phyloP scores from a whole-genome alignment of 495 filamentous ascomycete genomes.

The Penicillium cataractarum region DNA sequence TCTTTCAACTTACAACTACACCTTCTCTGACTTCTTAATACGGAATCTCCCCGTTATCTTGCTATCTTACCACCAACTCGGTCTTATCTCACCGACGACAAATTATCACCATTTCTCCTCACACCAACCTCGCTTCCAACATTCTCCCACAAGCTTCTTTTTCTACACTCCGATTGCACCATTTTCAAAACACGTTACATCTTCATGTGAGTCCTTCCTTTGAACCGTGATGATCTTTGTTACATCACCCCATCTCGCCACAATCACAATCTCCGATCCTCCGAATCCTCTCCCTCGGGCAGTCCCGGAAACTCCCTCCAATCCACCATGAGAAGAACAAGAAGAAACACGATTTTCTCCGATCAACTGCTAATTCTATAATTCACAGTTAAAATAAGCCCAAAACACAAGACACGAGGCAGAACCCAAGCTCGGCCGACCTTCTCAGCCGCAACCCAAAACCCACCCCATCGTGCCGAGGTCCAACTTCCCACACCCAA shows the following conservation, averaged over 20 bases:
- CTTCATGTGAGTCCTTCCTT: constrained; percentile 20
- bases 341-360: background rate
- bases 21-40: background rate
- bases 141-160: background rate
- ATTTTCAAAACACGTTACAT: background rate
- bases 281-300: constrained; percentile 21
- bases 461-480: background rate
- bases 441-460: background rate
- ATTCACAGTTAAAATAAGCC: background rate
- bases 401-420: background rate
- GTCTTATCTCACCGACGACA: constrained; percentile 2
- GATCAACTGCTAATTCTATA: background rate
- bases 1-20: background rate
- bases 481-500: background rate
- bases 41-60: background rate
- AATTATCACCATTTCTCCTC: background rate
- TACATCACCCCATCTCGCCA: constrained; percentile 18
- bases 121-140: constrained; percentile 1
- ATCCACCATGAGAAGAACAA: constrained; percentile 2
- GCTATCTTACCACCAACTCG: background rate
- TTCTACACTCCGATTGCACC: background rate
- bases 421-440: background rate
- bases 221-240: constrained; percentile 5
- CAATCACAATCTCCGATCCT: constrained; percentile 20
- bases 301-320: constrained; percentile 15